phyloP scores from a whole-genome alignment of 345 rosid species.

The Hibiscus syriacus region DNA sequence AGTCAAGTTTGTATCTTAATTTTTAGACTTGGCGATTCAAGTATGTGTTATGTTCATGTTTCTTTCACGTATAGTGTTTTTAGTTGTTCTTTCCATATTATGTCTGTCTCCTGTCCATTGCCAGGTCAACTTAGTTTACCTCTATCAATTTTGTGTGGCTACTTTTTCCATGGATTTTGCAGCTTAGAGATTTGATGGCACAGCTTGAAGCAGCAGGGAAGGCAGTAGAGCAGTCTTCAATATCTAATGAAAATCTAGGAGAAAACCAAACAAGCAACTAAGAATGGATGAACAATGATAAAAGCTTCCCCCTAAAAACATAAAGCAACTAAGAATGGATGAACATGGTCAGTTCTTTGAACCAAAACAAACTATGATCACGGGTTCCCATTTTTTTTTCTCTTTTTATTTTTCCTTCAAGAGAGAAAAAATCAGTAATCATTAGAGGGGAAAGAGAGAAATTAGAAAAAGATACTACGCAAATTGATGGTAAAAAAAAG shows the following conservation, averaged over 20 bases:
- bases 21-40: background rate
- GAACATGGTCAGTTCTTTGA: background rate
- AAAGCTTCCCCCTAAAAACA: background rate
- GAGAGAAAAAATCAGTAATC: background rate
- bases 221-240: conserved; percentile 25
- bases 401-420: too few relatives aligned
- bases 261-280: too few relatives aligned
- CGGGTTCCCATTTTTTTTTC: background rate
- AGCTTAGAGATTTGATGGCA: conserved; percentile 69
- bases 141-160: background rate
- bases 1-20: background rate
- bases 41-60: background rate
- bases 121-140: background rate
- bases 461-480: background rate
- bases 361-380: too few relatives aligned
- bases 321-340: background rate
- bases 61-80: background rate
- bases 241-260: conserved; percentile 29
- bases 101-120: too few relatives aligned
- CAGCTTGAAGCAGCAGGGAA: conserved; percentile 52
- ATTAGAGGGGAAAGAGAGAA: too few relatives aligned
- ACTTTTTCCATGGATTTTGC: conserved; percentile 14
- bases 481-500: background rate
- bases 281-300: background rate
- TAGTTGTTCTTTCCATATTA: too few relatives aligned